Evolutionary conservation across 306 rosid genomes (phyloP).

Genomic region (Quercus bicolor): DNA sequence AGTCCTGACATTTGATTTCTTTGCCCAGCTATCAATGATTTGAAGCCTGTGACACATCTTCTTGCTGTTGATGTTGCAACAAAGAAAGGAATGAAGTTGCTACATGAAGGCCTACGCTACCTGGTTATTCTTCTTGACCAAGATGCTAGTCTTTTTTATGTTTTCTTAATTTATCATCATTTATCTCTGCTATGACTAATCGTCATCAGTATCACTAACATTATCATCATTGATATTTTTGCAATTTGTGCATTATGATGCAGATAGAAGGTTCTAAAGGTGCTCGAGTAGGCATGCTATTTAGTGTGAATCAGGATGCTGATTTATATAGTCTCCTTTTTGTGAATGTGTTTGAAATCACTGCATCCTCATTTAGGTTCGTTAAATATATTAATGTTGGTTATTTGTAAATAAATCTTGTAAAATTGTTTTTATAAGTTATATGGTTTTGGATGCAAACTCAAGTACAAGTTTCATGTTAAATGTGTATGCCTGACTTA

Average conservation of each 20-base stretch:
- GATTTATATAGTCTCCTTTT: slow-evolving; percentile 53
- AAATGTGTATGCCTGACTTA: slow-evolving; percentile 26
- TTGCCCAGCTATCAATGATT: slow-evolving; percentile 71
- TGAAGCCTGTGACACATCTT: slow-evolving; percentile 95
- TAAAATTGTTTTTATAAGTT: neutral
- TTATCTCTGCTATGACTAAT: slow-evolving; percentile 7
- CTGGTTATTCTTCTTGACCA: slow-evolving; percentile 52
- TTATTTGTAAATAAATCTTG: neutral
- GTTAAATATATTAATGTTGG: slow-evolving; percentile 13
- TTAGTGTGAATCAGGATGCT: slow-evolving; percentile 52
- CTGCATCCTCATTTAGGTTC: slow-evolving; percentile 75
- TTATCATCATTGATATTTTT: slow-evolving; percentile 11
- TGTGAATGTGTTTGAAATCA: slow-evolving; percentile 62
- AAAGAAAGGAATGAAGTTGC: slow-evolving; percentile 68
- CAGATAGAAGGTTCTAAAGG: slow-evolving; percentile 67
- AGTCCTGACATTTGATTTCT: slow-evolving; percentile 29
- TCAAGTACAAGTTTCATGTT: slow-evolving; percentile 1
- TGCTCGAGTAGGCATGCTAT: slow-evolving; percentile 80
- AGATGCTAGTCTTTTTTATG: slow-evolving; percentile 11
- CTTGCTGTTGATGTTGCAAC: slow-evolving; percentile 68
- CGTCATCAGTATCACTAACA: slow-evolving; percentile 11
- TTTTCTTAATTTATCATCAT: slow-evolving; percentile 8
- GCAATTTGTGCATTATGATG: slow-evolving; percentile 26
- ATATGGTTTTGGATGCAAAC: neutral
- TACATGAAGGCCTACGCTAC: slow-evolving; percentile 71